These are phyloP conservation scores for Phialemonium atrogriseum DNA, from an alignment of 2,329 filamentous ascomycete species.

Conservation along the genomic window DNA sequence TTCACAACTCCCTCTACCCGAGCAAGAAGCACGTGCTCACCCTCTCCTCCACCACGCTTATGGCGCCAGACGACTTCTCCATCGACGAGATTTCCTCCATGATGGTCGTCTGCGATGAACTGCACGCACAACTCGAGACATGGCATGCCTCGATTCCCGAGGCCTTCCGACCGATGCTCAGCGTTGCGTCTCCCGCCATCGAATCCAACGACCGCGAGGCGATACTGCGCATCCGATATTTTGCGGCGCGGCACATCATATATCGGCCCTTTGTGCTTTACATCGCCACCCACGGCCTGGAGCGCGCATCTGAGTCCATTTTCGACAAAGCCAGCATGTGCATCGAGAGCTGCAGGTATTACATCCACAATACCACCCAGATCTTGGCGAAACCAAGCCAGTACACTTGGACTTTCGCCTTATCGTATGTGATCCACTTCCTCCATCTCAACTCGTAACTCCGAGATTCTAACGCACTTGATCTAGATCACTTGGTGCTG, in stretches of 20 bases:
- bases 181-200: conserved; percentile 10
- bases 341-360: conserved; percentile 21
- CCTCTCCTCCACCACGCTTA: conserved; percentile 16
- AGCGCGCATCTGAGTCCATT: conserved; percentile 12
- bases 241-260: conserved; percentile 23
- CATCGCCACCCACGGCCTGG: conserved; percentile 13
- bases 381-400: conserved; percentile 20
- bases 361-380: conserved; percentile 18
- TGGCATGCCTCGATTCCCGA: conserved; percentile 25
- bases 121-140: conserved; percentile 19
- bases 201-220: conserved; percentile 17
- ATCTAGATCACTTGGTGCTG: conserved; percentile 22
- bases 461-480: no score
- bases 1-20: conserved; percentile 23
- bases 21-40: conserved; percentile 15
- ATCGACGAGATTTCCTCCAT: conserved; percentile 18
- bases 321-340: conserved; percentile 20
- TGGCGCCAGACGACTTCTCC: conserved; percentile 17
- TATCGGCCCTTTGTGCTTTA: conserved; percentile 23
- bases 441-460: no score
- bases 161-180: conserved; percentile 16
- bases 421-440: no score
- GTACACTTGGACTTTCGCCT: conserved; percentile 25
- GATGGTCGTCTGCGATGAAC: conserved; percentile 19
- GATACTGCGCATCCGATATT: conserved; percentile 22